Conservation (phyloP, 768 basidiomycete species). For the Termitomyces sp. region DNA sequence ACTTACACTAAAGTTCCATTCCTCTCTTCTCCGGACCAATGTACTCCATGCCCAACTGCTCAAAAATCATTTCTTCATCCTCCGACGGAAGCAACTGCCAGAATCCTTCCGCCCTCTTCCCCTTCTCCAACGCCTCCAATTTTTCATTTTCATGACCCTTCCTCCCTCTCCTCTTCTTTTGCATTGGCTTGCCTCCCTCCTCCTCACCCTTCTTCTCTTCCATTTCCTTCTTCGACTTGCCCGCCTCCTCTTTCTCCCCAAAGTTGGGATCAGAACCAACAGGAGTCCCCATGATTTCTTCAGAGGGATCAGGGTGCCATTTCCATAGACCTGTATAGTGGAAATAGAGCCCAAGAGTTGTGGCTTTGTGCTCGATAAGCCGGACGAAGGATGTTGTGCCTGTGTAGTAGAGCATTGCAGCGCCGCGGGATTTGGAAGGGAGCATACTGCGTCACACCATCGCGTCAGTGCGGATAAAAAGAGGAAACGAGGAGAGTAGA, state of each 20-base stretch:
- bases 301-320: slow-evolving; percentile 26
- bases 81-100: slow-evolving; percentile 42
- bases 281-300: not conserved
- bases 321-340: slow-evolving; percentile 65
- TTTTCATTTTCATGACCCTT: not conserved
- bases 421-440: slow-evolving; percentile 43
- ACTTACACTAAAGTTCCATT: not conserved
- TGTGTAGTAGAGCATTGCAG: slow-evolving; percentile 49
- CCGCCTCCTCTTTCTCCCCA: not conserved
- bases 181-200: not conserved
- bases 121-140: not conserved
- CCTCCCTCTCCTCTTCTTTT: no score
- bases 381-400: slow-evolving; percentile 48
- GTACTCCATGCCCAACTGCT: slow-evolving; percentile 36
- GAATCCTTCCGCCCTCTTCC: slow-evolving; percentile 21
- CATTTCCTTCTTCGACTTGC: not conserved
- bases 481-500: not conserved
- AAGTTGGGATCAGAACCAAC: not conserved
- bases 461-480: not conserved
- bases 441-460: slow-evolving; percentile 28
- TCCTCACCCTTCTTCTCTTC: not conserved
- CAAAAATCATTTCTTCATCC: slow-evolving; percentile 41
- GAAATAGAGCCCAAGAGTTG: slow-evolving; percentile 40
- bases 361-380: slow-evolving; percentile 37
- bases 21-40: slow-evolving; percentile 29